Evolutionary conservation across 1,139 yeast species (phyloP), one percentile per base, ranked within the genome.

Genomic region (Saccharomyces hybrid): DNA sequence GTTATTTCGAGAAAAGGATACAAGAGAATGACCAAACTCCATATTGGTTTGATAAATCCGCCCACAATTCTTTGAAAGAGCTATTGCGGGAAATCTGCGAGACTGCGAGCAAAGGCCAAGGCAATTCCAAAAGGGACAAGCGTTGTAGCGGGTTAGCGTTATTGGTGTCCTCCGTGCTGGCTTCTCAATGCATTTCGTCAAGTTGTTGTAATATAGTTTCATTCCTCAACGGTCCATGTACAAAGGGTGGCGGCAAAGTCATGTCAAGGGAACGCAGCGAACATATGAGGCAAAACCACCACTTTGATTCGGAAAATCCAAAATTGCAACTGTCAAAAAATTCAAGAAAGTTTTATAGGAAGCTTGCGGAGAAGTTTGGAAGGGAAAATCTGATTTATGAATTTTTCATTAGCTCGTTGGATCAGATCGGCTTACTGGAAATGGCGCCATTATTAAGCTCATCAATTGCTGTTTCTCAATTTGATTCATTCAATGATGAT

Each of bases 151-250:
- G 64, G 1, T 48, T 61, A 20, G 61, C 64, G 11, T 26, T 61
- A 14, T 57, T 61, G 23, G 47, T 63, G 4, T 58, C 62, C 7
- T 47, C 57, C 5, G n/a, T 51, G 8, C 28, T 55, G 20, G 46
- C 42, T 6, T 34, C 42, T 14, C 42, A 34, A 14, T 34, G 42
- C 42, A 16, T 7, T 16, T 34, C 5, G 20, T 16, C 42, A 34
- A 14, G 32, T 27, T 30, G 44, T 50, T 34, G 27, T 42, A 47
- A 53, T 27, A 55, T 58, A 13, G 44, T 58, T 4, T 55, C 59
- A 5, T 62, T 63, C 48, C 34, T 63, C 7, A 47, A 48, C 2
- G 66, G 66, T 0, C 64, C 66, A 13, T 60, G 65, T 48, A 63
- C 66, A 13, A 53, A 50, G 8, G 64, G 62, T 3, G 57, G 62